Base-by-base conservation (phyloP, 1,284 basidiomycete species). In the Malassezia equina region DNA sequence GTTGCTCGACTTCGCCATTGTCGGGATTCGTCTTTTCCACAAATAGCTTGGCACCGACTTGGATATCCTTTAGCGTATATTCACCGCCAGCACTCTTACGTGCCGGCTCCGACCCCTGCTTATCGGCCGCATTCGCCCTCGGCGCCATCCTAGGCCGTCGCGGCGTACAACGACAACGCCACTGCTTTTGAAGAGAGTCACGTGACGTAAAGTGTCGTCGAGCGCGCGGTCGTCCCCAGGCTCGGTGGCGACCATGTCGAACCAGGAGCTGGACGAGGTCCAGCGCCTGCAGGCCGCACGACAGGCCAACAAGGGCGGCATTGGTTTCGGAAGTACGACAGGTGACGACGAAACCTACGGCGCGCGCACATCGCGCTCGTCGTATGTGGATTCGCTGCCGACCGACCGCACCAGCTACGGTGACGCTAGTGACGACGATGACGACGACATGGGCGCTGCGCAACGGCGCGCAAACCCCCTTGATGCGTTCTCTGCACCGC, bases 401-500 rank as follows among this genome's bases (percentile, higher is more conserved):
- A 49, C 45, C 28, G 36, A 39, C 15, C 36, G 36, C 36, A 13
- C 29, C 29, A 41, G 44, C 23, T 48, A 56, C 43, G 55, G 58
- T 21, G 61, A 48, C 23, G 36, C n/a, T 21, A 63, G 54, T 31
- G 60, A 51, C 43, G 61, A 62, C 28, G 66, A 67, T 39, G 54
- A 63, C n/a, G 58, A 58, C 8, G 55, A 49, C 19, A 52, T 43
- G n/a, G 36, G 29, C 19, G 43, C 23, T 13, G 21, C 11, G 31
- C 15, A 21, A 12, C 44, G 51, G 15, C 55, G 59, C 11, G 27
- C 46, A 7, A 74, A 74, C 43, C 70, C 70, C 6, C 65, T 74
- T 31, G 71, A 74, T 51, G 64, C 59, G 29, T 74, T 68, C 76
- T 89, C 90, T 49, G 90, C 82, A 39, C 90, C 93, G 7, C 91